A percentile compares a stretch with the other conserved stretches of the same genome.
Evolutionary conservation across 1,284 basidiomycete genomes (phyloP).

Genomic region (Rhodotorula sp.): DNA sequence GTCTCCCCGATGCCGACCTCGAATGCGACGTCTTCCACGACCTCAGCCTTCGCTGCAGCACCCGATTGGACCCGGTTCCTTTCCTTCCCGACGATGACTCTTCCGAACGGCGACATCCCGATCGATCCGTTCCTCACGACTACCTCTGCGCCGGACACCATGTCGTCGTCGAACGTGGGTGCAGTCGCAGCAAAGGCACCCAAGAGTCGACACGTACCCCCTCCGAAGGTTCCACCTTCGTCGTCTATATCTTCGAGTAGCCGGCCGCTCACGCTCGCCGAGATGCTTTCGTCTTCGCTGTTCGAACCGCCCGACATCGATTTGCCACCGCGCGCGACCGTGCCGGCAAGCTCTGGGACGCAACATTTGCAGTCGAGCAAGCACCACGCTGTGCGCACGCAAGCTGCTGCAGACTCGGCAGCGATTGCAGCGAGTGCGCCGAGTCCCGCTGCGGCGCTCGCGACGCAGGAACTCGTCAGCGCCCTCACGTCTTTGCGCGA

Average conservation of each 20-base stretch:
- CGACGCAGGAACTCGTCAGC: conserved; percentile 1
- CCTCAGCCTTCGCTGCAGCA: neutral
- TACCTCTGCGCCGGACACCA: neutral
- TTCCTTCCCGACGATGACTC: neutral
- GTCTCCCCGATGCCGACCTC: conserved; percentile 9
- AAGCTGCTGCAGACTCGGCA: neutral
- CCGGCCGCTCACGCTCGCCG: conserved; percentile 18
- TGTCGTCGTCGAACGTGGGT: neutral
- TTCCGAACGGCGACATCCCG: neutral
- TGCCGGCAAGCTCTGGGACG: neutral
- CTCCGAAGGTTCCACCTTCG: neutral
- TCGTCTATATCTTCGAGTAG: neutral
- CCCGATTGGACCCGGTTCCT: conserved; percentile 7
- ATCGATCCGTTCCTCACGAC: conserved; percentile 1
- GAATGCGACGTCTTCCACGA: neutral
- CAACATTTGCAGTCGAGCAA: neutral
- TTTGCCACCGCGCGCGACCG: conserved; percentile 12
- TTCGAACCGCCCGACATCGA: conserved; percentile 33
- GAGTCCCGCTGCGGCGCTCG: neutral
- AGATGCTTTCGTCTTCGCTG: conserved; percentile 22
- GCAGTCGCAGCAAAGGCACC: neutral
- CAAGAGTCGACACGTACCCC: neutral
- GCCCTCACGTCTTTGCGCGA: neutral
- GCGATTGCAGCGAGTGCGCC: neutral
- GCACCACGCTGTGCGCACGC: neutral